Evolutionary conservation across 2,329 filamentous ascomycete genomes (phyloP).

Genomic region (Diplodia mutila): DNA sequence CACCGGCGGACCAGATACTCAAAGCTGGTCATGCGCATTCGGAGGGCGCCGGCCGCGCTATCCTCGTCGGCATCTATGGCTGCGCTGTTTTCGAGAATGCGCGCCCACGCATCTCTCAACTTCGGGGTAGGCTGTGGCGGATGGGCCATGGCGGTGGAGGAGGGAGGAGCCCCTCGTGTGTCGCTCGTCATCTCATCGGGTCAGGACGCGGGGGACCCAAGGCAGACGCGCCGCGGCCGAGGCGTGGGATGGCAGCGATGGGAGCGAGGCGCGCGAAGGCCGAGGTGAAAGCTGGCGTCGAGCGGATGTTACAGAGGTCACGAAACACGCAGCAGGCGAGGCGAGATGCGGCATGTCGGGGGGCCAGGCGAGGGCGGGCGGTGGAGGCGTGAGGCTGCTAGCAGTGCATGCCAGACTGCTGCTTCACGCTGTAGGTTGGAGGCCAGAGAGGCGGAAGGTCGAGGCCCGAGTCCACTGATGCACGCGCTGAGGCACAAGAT

Average conservation of each 20-base stretch:
- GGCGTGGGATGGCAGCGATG: neutral
- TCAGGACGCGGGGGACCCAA: neutral
- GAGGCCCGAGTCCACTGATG: neutral
- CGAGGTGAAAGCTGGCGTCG: neutral
- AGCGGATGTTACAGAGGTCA: constrained; percentile 3
- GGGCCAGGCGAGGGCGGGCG: neutral
- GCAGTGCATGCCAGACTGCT: neutral
- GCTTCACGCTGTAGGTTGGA: neutral
- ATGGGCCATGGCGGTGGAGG: constrained; percentile 14
- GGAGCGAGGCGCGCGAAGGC: neutral
- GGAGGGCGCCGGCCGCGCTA: neutral
- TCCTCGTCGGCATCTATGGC: neutral
- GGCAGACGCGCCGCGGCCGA: constrained; percentile 3
- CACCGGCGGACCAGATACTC: constrained; percentile 40
- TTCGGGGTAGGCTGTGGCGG: constrained; percentile 8
- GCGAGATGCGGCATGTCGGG: constrained; percentile 14
- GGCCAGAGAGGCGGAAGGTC: neutral
- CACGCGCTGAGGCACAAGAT: neutral
- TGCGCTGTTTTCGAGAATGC: neutral
- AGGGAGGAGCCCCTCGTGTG: constrained; percentile 19
- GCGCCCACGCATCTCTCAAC: constrained; percentile 15
- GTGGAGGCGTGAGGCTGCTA: constrained; percentile 1
- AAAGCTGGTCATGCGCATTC: constrained; percentile 28
- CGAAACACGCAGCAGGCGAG: constrained; percentile 1
- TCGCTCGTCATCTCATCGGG: constrained; percentile 25